Evolutionary conservation across 495 filamentous ascomycete species (phyloP).

Genomic region (Aspergillus cavernicola): DNA sequence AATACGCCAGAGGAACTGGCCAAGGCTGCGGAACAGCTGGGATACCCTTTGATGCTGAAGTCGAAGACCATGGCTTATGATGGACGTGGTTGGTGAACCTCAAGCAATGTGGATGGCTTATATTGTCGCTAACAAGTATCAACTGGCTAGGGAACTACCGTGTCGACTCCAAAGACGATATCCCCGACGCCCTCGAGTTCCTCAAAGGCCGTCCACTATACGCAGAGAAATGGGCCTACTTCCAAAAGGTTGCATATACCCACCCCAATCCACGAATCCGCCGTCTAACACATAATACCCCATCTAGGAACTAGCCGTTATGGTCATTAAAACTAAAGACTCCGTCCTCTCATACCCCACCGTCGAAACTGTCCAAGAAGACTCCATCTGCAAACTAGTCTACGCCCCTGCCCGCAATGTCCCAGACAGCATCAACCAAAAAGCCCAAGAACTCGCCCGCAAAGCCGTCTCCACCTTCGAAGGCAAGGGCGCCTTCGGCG

Average conservation of each 20-base stretch:
- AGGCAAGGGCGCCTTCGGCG: conserved; percentile 91
- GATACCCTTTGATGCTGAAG: conserved; percentile 94
- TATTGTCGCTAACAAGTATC: not conserved
- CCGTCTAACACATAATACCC: not conserved
- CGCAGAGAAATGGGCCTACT: conserved; percentile 87
- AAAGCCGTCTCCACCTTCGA: conserved; percentile 74
- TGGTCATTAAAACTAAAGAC: conserved; percentile 89
- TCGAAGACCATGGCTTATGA: conserved; percentile 91
- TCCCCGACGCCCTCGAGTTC: conserved; percentile 62
- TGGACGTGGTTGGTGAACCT: conserved; percentile 57
- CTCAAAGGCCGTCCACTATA: conserved; percentile 74
- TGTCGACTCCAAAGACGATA: conserved; percentile 62
- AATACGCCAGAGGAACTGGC: conserved; percentile 55
- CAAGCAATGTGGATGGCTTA: not conserved
- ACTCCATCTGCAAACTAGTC: conserved; percentile 92
- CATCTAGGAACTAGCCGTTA: conserved; percentile 76
- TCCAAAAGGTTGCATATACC: conserved; percentile 51
- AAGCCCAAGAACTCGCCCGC: conserved; percentile 73
- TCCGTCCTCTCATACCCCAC: conserved; percentile 76
- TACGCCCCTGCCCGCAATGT: conserved; percentile 79
- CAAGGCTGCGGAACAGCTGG: conserved; percentile 59
- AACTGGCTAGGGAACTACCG: conserved; percentile 65
- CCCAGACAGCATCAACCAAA: conserved; percentile 52
- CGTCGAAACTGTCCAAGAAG: conserved; percentile 92
- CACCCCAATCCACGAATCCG: not conserved